Evolutionary conservation across 768 basidiomycete genomes (phyloP), one percentile per base, ranked within the genome.

Genomic region (Pisolithus tinctorius): DNA sequence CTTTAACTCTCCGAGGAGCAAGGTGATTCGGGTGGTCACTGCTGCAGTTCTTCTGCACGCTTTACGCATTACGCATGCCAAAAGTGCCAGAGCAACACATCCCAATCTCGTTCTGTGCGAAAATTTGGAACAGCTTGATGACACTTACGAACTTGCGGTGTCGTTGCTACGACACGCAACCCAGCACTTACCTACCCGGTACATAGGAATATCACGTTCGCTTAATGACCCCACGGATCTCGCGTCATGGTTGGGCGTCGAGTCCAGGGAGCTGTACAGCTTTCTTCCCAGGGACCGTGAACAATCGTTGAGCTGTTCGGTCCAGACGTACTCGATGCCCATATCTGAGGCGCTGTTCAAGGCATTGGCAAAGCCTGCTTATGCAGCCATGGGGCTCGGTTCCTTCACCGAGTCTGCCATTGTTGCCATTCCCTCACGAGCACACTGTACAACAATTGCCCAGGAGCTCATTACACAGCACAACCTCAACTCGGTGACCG

Each of bases 351-450:
- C 90, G 0, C 74, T 98, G 17, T 84, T 93, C 69, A 94, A 93
- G 61, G 80, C 84, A 2, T 96, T 98, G 86, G 81, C 88, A 44
- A 94, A 92, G 63, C 93, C 95, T 3, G 83, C 86, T 2, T 89
- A 94, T 67, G 69, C 81, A 9, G 83, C 83, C n/a, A 82, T 96
- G 53, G 77, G 70, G 51, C 62, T 69, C 13, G 71, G 71, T 2
- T 63, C 71, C 1, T 60, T 65, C 11, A 72, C 69, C 6, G 77
- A 78, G 50, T 72, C 77, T 3, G 79, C 84, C 0, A 78, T 98
- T 54, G 75, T 95, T 10, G 96, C 98, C 66, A 90, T 96, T 1
- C 88, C 96, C 3, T 93, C 93, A 40, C 81, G 84, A 6, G 70
- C 70, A 7, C 89, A 93, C 58, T 93, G 92, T 61, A 72, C 73